phyloP scores from a whole-genome alignment of 2,329 filamentous ascomycete genomes.

The Nigrospora sphaerica region DNA sequence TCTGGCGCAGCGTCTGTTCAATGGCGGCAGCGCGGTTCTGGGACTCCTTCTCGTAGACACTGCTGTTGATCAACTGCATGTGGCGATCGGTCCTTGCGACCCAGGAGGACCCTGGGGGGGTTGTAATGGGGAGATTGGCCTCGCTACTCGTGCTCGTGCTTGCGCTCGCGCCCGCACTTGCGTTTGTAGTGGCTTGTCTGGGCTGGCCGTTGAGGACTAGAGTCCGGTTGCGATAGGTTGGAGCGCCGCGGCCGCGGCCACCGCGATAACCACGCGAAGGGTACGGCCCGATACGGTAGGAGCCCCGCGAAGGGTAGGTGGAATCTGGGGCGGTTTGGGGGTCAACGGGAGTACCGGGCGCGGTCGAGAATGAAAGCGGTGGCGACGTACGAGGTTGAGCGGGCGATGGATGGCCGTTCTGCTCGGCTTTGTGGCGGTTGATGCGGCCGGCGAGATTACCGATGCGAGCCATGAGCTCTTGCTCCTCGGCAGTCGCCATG shows the following conservation, averaged over 20 bases:
- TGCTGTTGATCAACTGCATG: slow-evolving; percentile 75
- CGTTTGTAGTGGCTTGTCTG: slow-evolving; percentile 11
- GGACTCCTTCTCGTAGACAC: slow-evolving; percentile 67
- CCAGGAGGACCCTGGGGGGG: slow-evolving; percentile 43
- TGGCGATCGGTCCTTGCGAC: slow-evolving; percentile 69
- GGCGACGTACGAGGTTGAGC: not conserved
- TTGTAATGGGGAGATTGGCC: slow-evolving; percentile 14
- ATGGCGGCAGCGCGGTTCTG: slow-evolving; percentile 64
- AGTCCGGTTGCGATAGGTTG: slow-evolving; percentile 22
- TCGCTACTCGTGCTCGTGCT: not conserved
- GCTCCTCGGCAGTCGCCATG: slow-evolving; percentile 32
- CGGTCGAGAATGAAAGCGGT: not conserved
- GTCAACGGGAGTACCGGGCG: not conserved
- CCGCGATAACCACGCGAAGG: slow-evolving; percentile 15
- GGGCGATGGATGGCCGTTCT: slow-evolving; percentile 28
- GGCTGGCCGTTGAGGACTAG: slow-evolving; percentile 21
- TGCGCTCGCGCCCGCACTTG: not conserved
- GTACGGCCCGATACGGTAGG: slow-evolving; percentile 19
- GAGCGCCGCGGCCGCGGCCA: slow-evolving; percentile 14
- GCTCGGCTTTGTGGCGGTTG: slow-evolving; percentile 68
- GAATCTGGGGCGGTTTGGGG: slow-evolving; percentile 5
- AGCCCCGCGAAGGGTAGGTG: slow-evolving; percentile 10
- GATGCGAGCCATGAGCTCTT: slow-evolving; percentile 47
- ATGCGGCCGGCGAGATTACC: slow-evolving; percentile 57
- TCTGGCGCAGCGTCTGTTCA: slow-evolving; percentile 58